A percentile compares a stretch with the other conserved stretches of the same genome.
Evolutionary conservation across 352 stramenopile species (phyloP).

Genomic region (Pythium dissimile): DNA sequence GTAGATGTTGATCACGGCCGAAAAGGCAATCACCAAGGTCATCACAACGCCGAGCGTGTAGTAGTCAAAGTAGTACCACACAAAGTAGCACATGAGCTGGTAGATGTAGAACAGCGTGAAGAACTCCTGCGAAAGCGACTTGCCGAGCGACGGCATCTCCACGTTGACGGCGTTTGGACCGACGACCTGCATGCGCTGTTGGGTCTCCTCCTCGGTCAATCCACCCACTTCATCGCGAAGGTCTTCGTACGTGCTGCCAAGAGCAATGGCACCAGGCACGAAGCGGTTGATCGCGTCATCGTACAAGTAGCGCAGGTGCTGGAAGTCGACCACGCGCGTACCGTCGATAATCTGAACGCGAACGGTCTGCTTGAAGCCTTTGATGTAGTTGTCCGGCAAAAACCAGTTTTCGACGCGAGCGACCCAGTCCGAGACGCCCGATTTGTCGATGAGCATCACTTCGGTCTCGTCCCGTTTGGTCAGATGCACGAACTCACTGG

Average conservation of each 20-base stretch:
- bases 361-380: slow-evolving; percentile 55
- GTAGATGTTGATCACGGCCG: slow-evolving; percentile 58
- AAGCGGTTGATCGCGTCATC: slow-evolving; percentile 14
- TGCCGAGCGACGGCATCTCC: slow-evolving; percentile 48
- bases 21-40: slow-evolving; percentile 48
- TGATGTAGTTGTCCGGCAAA: slow-evolving; percentile 29
- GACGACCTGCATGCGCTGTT: slow-evolving; percentile 32
- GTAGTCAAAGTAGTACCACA: slow-evolving; percentile 76
- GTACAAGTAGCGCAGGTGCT: slow-evolving; percentile 29
- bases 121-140: slow-evolving; percentile 59
- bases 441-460: slow-evolving; percentile 53
- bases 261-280: slow-evolving; percentile 27
- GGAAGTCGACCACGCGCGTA: slow-evolving; percentile 22
- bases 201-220: slow-evolving; percentile 35
- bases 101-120: slow-evolving; percentile 80
- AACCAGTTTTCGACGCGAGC: slow-evolving; percentile 45
- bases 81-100: slow-evolving; percentile 86
- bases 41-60: slow-evolving; percentile 55
- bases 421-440: slow-evolving; percentile 52
- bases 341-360: slow-evolving; percentile 27
- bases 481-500: slow-evolving; percentile 51
- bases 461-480: slow-evolving; percentile 55
- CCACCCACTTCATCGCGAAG: slow-evolving; percentile 48
- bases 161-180: slow-evolving; percentile 62
- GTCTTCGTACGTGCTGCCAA: slow-evolving; percentile 40